Conservation (phyloP, 1,139 yeast genomes). For the Suhomyces atakaporum region DNA sequence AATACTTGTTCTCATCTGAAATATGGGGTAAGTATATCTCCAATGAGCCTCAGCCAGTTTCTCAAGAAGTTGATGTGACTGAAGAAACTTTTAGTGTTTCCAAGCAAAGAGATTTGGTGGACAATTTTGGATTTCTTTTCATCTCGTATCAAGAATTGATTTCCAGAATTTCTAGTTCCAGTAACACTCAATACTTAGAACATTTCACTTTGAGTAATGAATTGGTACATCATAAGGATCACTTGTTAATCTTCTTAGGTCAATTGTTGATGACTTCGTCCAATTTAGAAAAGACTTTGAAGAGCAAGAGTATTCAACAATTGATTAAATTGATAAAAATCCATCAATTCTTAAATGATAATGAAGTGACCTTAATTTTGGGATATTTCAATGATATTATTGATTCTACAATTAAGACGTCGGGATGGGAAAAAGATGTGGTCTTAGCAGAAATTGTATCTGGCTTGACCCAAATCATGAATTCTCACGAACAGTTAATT, state of each 20-base stretch:
- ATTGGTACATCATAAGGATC: conserved; percentile 57
- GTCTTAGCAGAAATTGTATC: conserved; percentile 42
- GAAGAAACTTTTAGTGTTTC: conserved; percentile 46
- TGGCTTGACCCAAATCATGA: conserved; percentile 55
- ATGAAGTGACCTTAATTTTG: conserved; percentile 63
- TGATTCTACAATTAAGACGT: conserved; percentile 31
- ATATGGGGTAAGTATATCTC: conserved; percentile 44
- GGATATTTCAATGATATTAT: conserved; percentile 69
- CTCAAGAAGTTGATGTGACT: conserved; percentile 18
- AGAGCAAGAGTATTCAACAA: conserved; percentile 66
- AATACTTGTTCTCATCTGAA: conserved; percentile 32
- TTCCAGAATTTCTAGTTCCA: conserved; percentile 15
- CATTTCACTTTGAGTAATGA: conserved; percentile 21
- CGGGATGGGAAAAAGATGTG: conserved; percentile 35
- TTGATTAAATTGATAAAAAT: conserved; percentile 56
- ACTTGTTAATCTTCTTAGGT: conserved; percentile 62
- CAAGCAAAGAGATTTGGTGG: conserved; percentile 61
- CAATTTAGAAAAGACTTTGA: conserved; percentile 63
- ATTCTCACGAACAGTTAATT: conserved; percentile 34
- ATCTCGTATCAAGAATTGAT: conserved; percentile 30
- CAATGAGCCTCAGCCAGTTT: conserved; percentile 17
- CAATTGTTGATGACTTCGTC: conserved; percentile 70
- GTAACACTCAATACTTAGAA: conserved; percentile 14
- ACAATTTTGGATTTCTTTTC: conserved; percentile 57
- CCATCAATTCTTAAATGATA: conserved; percentile 44